Percentiles rank a stretch among this genome's conserved stretches.
Conservation (phyloP, 352 stramenopile species). For the Globisporangium orthogonon region DNA sequence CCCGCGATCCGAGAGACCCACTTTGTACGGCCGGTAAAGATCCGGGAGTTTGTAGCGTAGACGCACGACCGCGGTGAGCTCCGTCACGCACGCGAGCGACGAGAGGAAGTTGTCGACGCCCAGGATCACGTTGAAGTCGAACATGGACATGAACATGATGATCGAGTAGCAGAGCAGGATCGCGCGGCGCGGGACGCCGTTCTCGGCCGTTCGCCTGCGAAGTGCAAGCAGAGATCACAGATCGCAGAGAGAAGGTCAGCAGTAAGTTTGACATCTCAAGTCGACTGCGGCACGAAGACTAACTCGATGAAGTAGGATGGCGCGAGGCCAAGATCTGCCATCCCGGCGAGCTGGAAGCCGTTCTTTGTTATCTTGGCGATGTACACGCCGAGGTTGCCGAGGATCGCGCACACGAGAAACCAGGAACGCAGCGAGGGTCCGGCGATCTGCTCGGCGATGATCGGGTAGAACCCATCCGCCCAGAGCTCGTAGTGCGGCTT, state of each 20-base stretch:
- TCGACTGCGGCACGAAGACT: conserved; percentile 7
- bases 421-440: conserved; percentile 68
- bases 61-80: conserved; percentile 88
- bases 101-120: conserved; percentile 80
- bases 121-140: conserved; percentile 79
- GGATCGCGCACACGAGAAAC: conserved; percentile 68
- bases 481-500: conserved; percentile 70
- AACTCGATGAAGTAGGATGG: conserved; percentile 73
- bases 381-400: conserved; percentile 77
- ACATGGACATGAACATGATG: conserved; percentile 71
- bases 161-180: conserved; percentile 73
- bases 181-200: conserved; percentile 54
- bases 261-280: conserved; percentile 10
- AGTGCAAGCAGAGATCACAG: conserved; percentile 1
- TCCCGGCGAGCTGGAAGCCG: conserved; percentile 71
- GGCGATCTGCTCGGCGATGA: conserved; percentile 57
- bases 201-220: conserved; percentile 39
- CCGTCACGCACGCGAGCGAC: conserved; percentile 79
- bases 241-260: not conserved
- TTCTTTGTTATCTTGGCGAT: conserved; percentile 81
- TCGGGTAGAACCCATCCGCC: conserved; percentile 70
- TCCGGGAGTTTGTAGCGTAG: conserved; percentile 75
- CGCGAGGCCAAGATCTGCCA: conserved; percentile 72
- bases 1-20: conserved; percentile 47
- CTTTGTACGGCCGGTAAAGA: conserved; percentile 73